A percentile compares a stretch with the other conserved stretches of the same genome.
These are phyloP conservation scores for Pythium dissotocum DNA, from an alignment of 352 stramenopile genomes.

Conservation along the genomic window DNA sequence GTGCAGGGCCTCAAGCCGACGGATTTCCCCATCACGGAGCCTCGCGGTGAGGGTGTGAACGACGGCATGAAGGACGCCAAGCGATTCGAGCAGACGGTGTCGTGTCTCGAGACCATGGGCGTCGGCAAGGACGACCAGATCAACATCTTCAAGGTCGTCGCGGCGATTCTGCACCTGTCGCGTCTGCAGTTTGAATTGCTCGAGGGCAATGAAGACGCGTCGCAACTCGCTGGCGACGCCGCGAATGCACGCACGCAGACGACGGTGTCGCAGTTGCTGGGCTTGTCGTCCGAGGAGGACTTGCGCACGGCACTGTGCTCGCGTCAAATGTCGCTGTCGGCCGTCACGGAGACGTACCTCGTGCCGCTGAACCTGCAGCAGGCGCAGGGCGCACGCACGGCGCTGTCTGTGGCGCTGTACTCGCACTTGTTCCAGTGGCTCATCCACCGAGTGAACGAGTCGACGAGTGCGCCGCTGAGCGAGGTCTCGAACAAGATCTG, in stretches of 20 bases:
- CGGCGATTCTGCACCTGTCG: conserved; percentile 81
- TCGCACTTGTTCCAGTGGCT: conserved; percentile 97
- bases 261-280: conserved; percentile 65
- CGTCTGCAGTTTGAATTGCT: conserved; percentile 63
- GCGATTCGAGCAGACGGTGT: conserved; percentile 71
- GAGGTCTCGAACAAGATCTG: conserved; percentile 77
- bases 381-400: conserved; percentile 74
- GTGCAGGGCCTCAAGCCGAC: conserved; percentile 70
- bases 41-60: conserved; percentile 45
- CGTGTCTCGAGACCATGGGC: conserved; percentile 75
- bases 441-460: conserved; percentile 87
- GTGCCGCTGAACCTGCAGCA: conserved; percentile 86
- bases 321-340: conserved; percentile 78
- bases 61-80: conserved; percentile 71
- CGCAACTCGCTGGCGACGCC: conserved; percentile 50
- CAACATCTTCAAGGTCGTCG: conserved; percentile 79
- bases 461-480: conserved; percentile 55
- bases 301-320: conserved; percentile 70
- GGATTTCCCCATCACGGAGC: conserved; percentile 84
- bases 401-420: conserved; percentile 89
- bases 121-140: conserved; percentile 70
- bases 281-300: conserved; percentile 56
- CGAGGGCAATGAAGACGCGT: conserved; percentile 67
- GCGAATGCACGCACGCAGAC: conserved; percentile 50
- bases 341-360: conserved; percentile 79